Percentiles rank a stretch among this genome's conserved stretches.
phyloP scores from a whole-genome alignment of 139 green algal genomes.

The Prasinococcaceae sp. region DNA sequence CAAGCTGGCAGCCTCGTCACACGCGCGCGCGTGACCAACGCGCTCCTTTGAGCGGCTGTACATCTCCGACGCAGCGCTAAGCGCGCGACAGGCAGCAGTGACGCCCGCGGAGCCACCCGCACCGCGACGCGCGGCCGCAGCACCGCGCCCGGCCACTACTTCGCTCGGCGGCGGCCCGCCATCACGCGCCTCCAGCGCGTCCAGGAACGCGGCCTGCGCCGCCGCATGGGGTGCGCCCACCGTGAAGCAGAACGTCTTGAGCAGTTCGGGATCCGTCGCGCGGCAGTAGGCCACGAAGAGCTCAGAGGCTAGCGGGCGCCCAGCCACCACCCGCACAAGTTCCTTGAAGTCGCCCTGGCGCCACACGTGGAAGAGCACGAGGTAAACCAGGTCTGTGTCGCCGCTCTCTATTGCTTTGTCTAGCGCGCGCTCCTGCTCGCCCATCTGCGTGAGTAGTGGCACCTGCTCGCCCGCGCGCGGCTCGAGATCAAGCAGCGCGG shows the following conservation, averaged over 20 bases:
- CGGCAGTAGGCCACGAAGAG: conserved; percentile 19
- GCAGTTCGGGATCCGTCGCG: conserved; percentile 10
- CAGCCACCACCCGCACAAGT: conserved; percentile 11
- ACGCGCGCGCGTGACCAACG: too few relatives aligned
- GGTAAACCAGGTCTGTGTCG: conserved; percentile 68
- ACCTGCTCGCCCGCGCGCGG: conserved; percentile 37
- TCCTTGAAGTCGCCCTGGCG: conserved; percentile 2
- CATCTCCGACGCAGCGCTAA: too few relatives aligned
- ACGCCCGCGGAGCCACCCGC: too few relatives aligned
- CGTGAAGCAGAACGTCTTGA: conserved; percentile 18
- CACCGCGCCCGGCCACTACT: too few relatives aligned
- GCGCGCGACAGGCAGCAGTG: too few relatives aligned
- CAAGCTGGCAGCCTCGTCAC: too few relatives aligned
- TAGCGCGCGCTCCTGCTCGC: conserved; percentile 41
- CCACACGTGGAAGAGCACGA: conserved; percentile 29
- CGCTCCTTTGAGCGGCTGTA: too few relatives aligned
- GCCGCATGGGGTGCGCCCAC: too few relatives aligned
- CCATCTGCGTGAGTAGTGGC: conserved; percentile 40
- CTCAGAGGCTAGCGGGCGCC: conserved; percentile 12
- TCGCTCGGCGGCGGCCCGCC: too few relatives aligned
- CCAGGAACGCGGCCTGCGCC: conserved; percentile 17
- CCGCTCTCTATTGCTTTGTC: conserved; percentile 49
- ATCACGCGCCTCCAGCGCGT: too few relatives aligned
- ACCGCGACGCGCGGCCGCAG: too few relatives aligned
- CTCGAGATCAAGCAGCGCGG: conserved; percentile 52